Conservation (phyloP, 371 early-diverging fungal genomes). For the Thermomucor indicae-seudaticae region DNA sequence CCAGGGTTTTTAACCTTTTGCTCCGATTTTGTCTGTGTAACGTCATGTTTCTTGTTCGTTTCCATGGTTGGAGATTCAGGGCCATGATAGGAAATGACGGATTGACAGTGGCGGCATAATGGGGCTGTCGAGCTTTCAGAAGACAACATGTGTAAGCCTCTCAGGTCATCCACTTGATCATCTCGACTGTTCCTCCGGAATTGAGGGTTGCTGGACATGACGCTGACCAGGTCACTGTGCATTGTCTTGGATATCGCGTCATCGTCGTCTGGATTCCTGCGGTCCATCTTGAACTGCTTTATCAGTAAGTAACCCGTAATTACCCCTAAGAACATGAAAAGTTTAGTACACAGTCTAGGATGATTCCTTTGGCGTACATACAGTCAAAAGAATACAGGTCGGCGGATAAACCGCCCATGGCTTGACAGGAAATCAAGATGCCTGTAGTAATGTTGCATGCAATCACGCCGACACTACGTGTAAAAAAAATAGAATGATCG, state of each 20-base stretch:
- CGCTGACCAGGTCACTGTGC: not conserved
- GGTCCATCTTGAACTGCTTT: conserved; percentile 19
- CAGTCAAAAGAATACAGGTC: conserved; percentile 46
- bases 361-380: conserved; percentile 9
- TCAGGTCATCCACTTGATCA: not conserved
- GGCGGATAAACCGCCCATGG: conserved; percentile 32
- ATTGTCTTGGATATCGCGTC: not conserved
- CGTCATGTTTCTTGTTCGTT: no score
- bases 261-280: not conserved
- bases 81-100: no score
- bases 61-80: no score
- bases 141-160: no score
- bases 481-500: not conserved
- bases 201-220: no score
- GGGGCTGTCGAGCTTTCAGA: no score
- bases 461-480: conserved; percentile 42
- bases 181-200: not conserved
- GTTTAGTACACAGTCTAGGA: not conserved
- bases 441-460: conserved; percentile 30
- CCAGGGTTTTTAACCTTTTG: no score
- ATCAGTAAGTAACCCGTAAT: conserved; percentile 25
- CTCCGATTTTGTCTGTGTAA: no score
- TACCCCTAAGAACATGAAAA: conserved; percentile 15
- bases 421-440: conserved; percentile 30
- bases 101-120: no score